Conservation (phyloP, 331 rosid species). For the Dryas integrifolia region DNA sequence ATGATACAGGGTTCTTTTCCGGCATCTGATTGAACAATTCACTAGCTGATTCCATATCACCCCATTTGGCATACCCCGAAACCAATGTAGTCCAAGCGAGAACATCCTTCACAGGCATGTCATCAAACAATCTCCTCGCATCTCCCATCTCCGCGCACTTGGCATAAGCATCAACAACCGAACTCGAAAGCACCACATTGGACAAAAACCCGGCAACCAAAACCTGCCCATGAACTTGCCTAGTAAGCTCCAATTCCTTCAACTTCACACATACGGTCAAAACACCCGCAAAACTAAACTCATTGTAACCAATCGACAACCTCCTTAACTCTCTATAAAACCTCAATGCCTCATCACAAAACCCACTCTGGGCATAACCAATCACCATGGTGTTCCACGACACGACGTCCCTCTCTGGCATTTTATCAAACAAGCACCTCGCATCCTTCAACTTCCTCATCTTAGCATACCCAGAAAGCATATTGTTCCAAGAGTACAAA, state of each 20-base stretch:
- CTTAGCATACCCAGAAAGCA: conserved; percentile 77
- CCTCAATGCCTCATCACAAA: conserved; percentile 52
- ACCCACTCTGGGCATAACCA: conserved; percentile 57
- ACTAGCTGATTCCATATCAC: conserved; percentile 61
- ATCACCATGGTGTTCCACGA: conserved; percentile 80
- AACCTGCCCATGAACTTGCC: conserved; percentile 84
- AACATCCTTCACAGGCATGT: conserved; percentile 55
- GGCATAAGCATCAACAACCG: conserved; percentile 66
- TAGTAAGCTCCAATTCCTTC: conserved; percentile 49
- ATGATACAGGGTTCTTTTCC: conserved; percentile 57
- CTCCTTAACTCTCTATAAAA: conserved; percentile 52
- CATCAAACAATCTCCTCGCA: conserved; percentile 57
- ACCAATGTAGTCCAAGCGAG: conserved; percentile 71
- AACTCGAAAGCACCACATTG: conserved; percentile 63
- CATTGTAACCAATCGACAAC: conserved; percentile 50
- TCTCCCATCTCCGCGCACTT: conserved; percentile 64
- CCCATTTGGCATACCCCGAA: conserved; percentile 62
- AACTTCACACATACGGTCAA: conserved; percentile 66
- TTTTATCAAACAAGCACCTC: conserved; percentile 47
- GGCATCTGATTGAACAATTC: conserved; percentile 67
- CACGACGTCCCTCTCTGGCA: conserved; percentile 62
- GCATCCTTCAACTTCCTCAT: conserved; percentile 60
- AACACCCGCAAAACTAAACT: conserved; percentile 64
- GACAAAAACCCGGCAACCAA: conserved; percentile 58
- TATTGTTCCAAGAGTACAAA: conserved; percentile 74